phyloP scores from a whole-genome alignment of 1,284 basidiomycete genomes.

The Ustilago xerochloae region DNA sequence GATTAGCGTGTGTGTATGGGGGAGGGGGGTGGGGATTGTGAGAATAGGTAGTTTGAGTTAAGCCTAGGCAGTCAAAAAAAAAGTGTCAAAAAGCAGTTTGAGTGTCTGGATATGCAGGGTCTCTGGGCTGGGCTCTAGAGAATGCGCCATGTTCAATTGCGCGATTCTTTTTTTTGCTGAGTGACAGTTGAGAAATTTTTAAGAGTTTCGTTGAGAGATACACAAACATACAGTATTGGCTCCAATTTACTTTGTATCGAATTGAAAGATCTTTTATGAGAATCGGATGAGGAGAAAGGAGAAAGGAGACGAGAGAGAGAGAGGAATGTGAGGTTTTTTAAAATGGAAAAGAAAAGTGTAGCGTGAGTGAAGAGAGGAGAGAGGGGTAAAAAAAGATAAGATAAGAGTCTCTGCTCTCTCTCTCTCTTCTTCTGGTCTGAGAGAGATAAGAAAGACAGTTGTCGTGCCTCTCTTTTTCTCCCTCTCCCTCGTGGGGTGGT shows the following conservation, averaged over 20 bases:
- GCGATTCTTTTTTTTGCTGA: conserved; percentile 1
- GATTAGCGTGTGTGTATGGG: too few relatives aligned
- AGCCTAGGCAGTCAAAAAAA: too few relatives aligned
- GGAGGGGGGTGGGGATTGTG: too few relatives aligned
- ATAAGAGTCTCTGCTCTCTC: neutral
- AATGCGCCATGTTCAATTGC: conserved; percentile 7
- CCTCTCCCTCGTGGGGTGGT: too few relatives aligned
- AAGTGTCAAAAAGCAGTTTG: neutral
- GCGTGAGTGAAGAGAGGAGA: too few relatives aligned
- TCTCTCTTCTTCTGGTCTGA: neutral
- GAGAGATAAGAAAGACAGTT: too few relatives aligned
- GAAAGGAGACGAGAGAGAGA: neutral
- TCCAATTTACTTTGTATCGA: too few relatives aligned
- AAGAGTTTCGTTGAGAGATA: neutral
- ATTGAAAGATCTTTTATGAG: too few relatives aligned
- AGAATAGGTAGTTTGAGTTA: too few relatives aligned
- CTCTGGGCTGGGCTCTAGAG: neutral
- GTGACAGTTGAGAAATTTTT: neutral
- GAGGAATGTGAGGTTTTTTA: too few relatives aligned
- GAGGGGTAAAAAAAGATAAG: conserved; percentile 6
- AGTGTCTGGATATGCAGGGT: conserved; percentile 2
- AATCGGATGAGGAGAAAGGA: neutral
- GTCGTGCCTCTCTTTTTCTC: too few relatives aligned
- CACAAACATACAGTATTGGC: neutral
- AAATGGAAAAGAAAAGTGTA: too few relatives aligned